Evolutionary conservation across 352 stramenopile genomes (phyloP).

Genomic region (Phytophthora kernoviae): DNA sequence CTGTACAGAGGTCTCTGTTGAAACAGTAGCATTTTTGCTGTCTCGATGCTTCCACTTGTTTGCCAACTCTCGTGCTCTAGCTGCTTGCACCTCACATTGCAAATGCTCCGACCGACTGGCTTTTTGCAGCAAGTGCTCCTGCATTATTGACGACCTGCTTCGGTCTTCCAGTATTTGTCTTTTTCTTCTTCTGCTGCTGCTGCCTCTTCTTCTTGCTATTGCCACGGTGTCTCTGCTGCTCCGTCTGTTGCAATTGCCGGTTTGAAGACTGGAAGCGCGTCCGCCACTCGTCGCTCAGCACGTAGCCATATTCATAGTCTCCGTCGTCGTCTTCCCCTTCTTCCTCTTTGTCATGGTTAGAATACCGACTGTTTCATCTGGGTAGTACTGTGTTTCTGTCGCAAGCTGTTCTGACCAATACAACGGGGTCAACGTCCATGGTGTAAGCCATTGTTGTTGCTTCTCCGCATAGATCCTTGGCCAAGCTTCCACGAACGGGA

Average conservation of each 20-base stretch:
- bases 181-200: conserved; percentile 16
- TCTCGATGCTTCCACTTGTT: conserved; percentile 34
- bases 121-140: conserved; percentile 6
- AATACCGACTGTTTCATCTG: neutral
- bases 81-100: conserved; percentile 44
- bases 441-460: conserved; percentile 56
- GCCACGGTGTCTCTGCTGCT: neutral
- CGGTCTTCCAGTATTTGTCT: conserved; percentile 10
- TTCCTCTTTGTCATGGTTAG: neutral
- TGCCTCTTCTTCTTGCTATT: conserved; percentile 14
- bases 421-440: conserved; percentile 16
- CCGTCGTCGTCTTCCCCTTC: conserved; percentile 31
- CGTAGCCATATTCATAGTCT: conserved; percentile 76
- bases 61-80: conserved; percentile 40
- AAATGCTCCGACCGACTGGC: conserved; percentile 39
- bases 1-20: conserved; percentile 1
- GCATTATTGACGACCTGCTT: conserved; percentile 12
- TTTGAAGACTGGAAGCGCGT: conserved; percentile 43
- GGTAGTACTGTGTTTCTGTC: conserved; percentile 4
- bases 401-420: neutral
- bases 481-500: conserved; percentile 79
- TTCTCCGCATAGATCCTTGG: conserved; percentile 42
- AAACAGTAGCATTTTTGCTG: neutral
- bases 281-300: conserved; percentile 78
- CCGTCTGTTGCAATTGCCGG: conserved; percentile 5